Evolutionary conservation across 169 alveolate genomes (phyloP).

Genomic region (Amoebophrya sp.): DNA sequence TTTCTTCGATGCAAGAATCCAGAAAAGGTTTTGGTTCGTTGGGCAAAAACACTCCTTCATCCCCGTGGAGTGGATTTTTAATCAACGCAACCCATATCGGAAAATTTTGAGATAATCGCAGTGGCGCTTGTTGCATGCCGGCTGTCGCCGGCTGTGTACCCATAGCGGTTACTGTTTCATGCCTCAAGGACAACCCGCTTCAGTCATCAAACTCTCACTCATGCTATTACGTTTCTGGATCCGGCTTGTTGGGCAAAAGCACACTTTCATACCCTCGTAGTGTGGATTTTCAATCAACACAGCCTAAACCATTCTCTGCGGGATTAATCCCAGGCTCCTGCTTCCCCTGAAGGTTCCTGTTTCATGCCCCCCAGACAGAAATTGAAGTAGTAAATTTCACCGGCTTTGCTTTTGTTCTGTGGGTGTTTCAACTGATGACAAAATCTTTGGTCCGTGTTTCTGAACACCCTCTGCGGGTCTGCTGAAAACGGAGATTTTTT

Average conservation of each 20-base stretch:
- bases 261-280: neutral
- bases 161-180: too few relatives aligned
- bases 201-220: neutral
- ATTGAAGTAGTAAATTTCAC: too few relatives aligned
- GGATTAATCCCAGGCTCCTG: neutral
- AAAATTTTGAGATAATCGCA: neutral
- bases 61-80: neutral
- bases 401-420: neutral
- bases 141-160: too few relatives aligned
- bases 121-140: neutral
- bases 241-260: neutral
- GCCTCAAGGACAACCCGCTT: neutral
- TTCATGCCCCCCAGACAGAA: neutral
- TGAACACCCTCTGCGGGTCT: neutral
- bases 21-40: too few relatives aligned
- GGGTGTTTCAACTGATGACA: neutral
- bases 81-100: neutral
- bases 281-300: neutral
- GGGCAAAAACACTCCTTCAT: too few relatives aligned
- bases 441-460: neutral
- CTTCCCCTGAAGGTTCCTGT: neutral
- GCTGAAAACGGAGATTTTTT: neutral
- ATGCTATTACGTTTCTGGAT: neutral
- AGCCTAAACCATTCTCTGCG: neutral
- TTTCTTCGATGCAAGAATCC: too few relatives aligned